A percentile compares a stretch with the other conserved stretches of the same genome.
Conservation (phyloP, 1,284 basidiomycete species). For the Rhodotorula sp. region DNA sequence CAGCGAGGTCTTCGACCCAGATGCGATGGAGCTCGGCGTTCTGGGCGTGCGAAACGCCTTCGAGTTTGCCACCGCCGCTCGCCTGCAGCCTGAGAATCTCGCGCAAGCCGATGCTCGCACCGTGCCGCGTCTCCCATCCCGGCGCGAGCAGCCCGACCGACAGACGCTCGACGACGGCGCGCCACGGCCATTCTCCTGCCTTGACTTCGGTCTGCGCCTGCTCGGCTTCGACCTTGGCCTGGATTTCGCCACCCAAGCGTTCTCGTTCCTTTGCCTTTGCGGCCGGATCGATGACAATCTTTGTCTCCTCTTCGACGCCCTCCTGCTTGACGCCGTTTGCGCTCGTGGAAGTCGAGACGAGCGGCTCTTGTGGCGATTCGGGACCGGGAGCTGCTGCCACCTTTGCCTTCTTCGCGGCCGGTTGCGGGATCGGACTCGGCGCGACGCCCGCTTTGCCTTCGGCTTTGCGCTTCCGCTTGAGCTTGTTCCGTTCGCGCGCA, state of each 20-base stretch:
- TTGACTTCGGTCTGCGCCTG: slow-evolving; percentile 37
- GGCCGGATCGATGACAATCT: slow-evolving; percentile 42
- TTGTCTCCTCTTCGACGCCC: slow-evolving; percentile 8
- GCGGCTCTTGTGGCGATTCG: neutral
- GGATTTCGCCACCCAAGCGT: slow-evolving; percentile 34
- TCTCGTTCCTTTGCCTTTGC: slow-evolving; percentile 38
- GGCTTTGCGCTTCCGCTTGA: slow-evolving; percentile 85
- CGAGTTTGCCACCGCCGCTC: slow-evolving; percentile 67
- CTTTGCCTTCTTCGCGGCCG: slow-evolving; percentile 33
- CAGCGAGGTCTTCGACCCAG: slow-evolving; percentile 86
- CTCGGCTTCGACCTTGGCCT: slow-evolving; percentile 43
- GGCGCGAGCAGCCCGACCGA: slow-evolving; percentile 80
- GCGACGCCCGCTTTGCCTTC: slow-evolving; percentile 65
- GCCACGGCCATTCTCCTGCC: slow-evolving; percentile 81
- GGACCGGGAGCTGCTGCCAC: slow-evolving; percentile 9
- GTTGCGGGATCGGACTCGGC: slow-evolving; percentile 45
- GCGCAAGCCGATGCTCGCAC: slow-evolving; percentile 85
- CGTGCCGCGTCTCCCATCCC: slow-evolving; percentile 92
- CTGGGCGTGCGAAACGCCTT: slow-evolving; percentile 54
- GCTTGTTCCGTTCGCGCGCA: slow-evolving; percentile 81
- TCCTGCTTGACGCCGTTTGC: neutral
- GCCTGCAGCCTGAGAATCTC: slow-evolving; percentile 88
- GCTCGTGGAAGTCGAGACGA: neutral
- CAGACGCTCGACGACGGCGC: slow-evolving; percentile 75
- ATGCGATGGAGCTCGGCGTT: slow-evolving; percentile 70